phyloP scores from a whole-genome alignment of 495 filamentous ascomycete genomes.

The Penicillium bialowiezense region DNA sequence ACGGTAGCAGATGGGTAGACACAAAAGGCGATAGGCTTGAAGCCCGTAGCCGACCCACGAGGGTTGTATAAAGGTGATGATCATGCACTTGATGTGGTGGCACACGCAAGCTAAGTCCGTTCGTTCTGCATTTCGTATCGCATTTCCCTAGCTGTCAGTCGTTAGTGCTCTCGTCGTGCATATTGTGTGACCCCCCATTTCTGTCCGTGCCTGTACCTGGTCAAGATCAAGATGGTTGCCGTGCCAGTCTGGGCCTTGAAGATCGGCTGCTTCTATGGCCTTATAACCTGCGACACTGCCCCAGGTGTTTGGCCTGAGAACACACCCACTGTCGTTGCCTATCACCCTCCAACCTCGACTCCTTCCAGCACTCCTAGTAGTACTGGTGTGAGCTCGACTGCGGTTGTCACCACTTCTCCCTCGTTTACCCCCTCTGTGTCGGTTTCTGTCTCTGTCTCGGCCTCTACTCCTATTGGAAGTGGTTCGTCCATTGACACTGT shows the following conservation, averaged over 20 bases:
- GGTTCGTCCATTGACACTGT: conserved; percentile 15
- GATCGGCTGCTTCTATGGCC: conserved; percentile 31
- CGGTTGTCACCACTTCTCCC: conserved; percentile 9
- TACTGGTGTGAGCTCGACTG: conserved; percentile 7
- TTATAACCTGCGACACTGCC: conserved; percentile 41
- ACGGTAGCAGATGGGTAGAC: conserved; percentile 1
- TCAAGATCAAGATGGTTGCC: conserved; percentile 28
- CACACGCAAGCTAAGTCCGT: conserved; percentile 10
- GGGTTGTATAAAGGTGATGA: conserved; percentile 12
- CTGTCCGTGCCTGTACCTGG: conserved; percentile 10
- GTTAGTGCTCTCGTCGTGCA: conserved; percentile 22
- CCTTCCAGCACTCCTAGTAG: conserved; percentile 10
- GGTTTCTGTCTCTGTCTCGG: conserved; percentile 12
- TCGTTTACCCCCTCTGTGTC: conserved; percentile 7
- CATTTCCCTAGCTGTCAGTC: conserved; percentile 20
- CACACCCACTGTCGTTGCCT: conserved; percentile 24
- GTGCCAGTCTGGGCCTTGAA: conserved; percentile 26
- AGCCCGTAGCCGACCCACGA: neutral
- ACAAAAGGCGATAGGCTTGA: conserved; percentile 16
- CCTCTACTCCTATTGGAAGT: conserved; percentile 13
- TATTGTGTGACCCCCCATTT: conserved; percentile 15
- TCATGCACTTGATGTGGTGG: conserved; percentile 7
- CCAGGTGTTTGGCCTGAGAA: conserved; percentile 30
- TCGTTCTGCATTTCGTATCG: conserved; percentile 8
- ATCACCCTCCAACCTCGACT: conserved; percentile 14